These are phyloP conservation scores for Alternaria triticimaculans DNA, from an alignment of 2,329 filamentous ascomycete genomes.

Conservation along the genomic window DNA sequence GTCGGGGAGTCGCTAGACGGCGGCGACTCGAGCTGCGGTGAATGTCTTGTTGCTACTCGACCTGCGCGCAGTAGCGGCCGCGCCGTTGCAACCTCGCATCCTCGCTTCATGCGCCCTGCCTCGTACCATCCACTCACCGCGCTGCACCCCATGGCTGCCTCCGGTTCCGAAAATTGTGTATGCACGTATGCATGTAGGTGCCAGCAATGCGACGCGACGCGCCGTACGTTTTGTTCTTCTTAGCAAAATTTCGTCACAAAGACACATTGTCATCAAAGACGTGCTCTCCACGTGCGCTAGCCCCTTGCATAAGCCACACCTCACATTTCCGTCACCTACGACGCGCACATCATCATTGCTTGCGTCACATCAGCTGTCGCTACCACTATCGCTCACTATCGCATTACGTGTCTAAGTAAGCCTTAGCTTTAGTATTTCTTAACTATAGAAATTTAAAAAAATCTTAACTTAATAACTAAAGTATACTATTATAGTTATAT, in stretches of 20 bases:
- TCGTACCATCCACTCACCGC: neutral
- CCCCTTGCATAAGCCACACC: neutral
- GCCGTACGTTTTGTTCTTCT: neutral
- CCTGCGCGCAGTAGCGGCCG: constrained; percentile 13
- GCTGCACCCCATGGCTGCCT: neutral
- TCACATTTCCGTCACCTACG: neutral
- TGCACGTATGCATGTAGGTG: neutral
- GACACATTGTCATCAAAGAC: neutral
- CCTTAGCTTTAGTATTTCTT: too few species aligned
- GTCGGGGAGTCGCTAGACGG: constrained; percentile 13
- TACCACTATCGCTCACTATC: constrained; percentile 4
- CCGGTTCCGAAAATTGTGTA: neutral
- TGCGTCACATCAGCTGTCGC: constrained; percentile 2
- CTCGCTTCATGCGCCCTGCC: constrained; percentile 8
- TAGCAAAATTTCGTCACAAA: neutral
- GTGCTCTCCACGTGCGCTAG: constrained; percentile 15
- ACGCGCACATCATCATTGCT: constrained; percentile 1
- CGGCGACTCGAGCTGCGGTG: constrained; percentile 11
- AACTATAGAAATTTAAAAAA: too few species aligned
- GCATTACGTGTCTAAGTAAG: neutral
- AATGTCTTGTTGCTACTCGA: constrained; percentile 11
- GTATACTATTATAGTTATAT: too few species aligned
- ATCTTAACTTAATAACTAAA: too few species aligned
- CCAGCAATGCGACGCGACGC: neutral
- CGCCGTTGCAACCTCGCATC: constrained; percentile 4